A percentile compares a stretch with the other conserved stretches of the same genome.
Conservation (phyloP, 495 filamentous ascomycete genomes). For the Penicillium paradoxum region DNA sequence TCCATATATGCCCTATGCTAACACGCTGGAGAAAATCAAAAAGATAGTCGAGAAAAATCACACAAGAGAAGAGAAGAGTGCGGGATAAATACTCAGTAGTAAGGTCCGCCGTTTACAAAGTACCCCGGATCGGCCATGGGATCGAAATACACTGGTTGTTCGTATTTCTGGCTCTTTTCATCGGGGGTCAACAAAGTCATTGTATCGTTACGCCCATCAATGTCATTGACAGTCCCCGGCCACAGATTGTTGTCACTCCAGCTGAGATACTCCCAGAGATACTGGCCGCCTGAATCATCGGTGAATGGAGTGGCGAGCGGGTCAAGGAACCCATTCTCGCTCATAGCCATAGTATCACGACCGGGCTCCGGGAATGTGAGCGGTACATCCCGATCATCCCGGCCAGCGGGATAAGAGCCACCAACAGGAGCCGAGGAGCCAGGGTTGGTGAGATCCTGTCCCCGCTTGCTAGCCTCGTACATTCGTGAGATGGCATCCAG, state of each 20-base stretch:
- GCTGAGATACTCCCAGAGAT: slow-evolving; percentile 43
- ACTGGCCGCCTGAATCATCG: slow-evolving; percentile 33
- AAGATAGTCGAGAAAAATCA: neutral
- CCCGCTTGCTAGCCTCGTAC: slow-evolving; percentile 55
- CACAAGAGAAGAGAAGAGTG: neutral
- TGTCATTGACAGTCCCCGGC: slow-evolving; percentile 28
- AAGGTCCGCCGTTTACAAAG: slow-evolving; percentile 25
- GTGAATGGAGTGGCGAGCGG: slow-evolving; percentile 25
- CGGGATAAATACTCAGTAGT: slow-evolving; percentile 19
- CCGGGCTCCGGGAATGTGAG: slow-evolving; percentile 17
- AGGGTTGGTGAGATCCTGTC: slow-evolving; percentile 12
- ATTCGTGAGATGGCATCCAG: slow-evolving; percentile 65
- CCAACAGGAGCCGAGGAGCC: slow-evolving; percentile 3
- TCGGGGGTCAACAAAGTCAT: slow-evolving; percentile 25
- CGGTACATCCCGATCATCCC: slow-evolving; percentile 20
- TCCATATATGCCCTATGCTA: slow-evolving; percentile 7
- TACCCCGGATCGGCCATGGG: slow-evolving; percentile 24
- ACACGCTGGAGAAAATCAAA: neutral
- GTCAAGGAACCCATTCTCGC: slow-evolving; percentile 26
- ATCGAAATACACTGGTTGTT: slow-evolving; percentile 24
- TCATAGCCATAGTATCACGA: slow-evolving; percentile 15
- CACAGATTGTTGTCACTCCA: slow-evolving; percentile 39
- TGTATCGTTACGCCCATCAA: slow-evolving; percentile 23
- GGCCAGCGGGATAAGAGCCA: slow-evolving; percentile 17
- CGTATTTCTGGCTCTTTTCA: slow-evolving; percentile 30